Base-by-base conservation (phyloP, 2,329 filamentous ascomycete genomes). In the Emergomyces africanus region DNA sequence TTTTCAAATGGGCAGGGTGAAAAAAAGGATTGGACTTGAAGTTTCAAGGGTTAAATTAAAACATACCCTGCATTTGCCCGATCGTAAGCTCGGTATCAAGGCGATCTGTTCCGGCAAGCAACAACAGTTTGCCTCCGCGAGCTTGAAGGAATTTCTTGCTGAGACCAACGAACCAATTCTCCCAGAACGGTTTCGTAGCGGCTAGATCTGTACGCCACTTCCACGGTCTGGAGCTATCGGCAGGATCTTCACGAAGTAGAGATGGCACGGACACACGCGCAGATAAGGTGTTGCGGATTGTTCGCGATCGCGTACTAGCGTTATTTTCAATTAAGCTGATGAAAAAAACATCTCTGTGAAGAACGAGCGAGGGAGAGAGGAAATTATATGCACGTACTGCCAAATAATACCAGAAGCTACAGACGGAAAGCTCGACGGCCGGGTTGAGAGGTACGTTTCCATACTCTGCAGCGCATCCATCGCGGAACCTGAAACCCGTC, bases 381-480 rank as follows among this genome's bases (percentile, higher is more conserved):
- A 23, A 12, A 10, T 57, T 5, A 42, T 28, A 20, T 51, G 33
- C 53, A 71, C 77, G 59, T 71, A 79, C 77, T 99, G 94, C 94
- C 94, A 99, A 67, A 95, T 89, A 64, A 99, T 90, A 6, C 87
- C 92, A 3, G 87, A 83, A 63, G 87, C 80, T 20, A 96, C 66
- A 14, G 84, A 87, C n/a, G 83, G 78, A 67, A 99, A 99, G 1
- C 85, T 83, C 9, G 79, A 77, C 0, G 94, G 94, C 25, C 94
- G 82, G 4, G 86, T 90, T 1, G 88, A 85, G 23, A 99, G 81
- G 71, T 96, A 96, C 2, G 86, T 87, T 65, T 94, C 87, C 94
- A 99, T 99, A 72, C 88, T 91, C 71, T 90, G 85, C 57, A 99
- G 79, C 2, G 94, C 92, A 71, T 97, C 94, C 73, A 99, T 92